These are phyloP conservation scores for Colletotrichum musicola DNA, from an alignment of 2,329 filamentous ascomycete genomes.

Conservation along the genomic window DNA sequence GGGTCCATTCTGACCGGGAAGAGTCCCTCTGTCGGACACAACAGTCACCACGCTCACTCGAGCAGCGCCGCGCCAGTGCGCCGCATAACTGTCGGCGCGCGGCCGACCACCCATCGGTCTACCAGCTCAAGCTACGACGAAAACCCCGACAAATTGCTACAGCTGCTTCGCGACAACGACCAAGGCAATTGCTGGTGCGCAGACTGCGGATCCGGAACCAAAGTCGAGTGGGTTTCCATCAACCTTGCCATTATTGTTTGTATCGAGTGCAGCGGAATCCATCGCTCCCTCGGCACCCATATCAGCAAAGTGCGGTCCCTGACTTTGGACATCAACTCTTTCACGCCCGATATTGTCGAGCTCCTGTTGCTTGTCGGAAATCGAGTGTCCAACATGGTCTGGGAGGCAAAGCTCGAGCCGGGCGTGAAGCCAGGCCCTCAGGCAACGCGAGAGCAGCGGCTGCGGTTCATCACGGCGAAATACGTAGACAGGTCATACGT, in stretches of 20 bases:
- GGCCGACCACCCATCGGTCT: constrained; percentile 78
- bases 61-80: constrained; percentile 75
- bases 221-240: constrained; percentile 99
- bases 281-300: constrained; percentile 94
- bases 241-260: constrained; percentile 96
- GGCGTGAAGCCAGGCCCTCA: constrained; percentile 79
- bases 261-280: constrained; percentile 98
- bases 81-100: constrained; percentile 91
- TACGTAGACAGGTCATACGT: constrained; percentile 90
- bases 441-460: constrained; percentile 87
- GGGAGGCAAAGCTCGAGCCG: constrained; percentile 87
- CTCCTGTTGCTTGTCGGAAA: constrained; percentile 93
- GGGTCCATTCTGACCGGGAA: constrained; percentile 95
- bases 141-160: constrained; percentile 85
- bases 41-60: constrained; percentile 61
- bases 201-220: constrained; percentile 90
- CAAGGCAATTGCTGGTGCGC: constrained; percentile 95
- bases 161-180: constrained; percentile 88
- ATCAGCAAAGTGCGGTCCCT: constrained; percentile 97
- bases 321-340: constrained; percentile 94
- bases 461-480: constrained; percentile 96
- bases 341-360: constrained; percentile 97
- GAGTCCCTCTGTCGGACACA: constrained; percentile 76
- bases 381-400: constrained; percentile 94
- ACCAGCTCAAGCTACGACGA: constrained; percentile 82